A percentile compares a stretch with the other conserved stretches of the same genome.
Evolutionary conservation across 306 rosid species (phyloP).

Genomic region (Cicer pinnatifidum): DNA sequence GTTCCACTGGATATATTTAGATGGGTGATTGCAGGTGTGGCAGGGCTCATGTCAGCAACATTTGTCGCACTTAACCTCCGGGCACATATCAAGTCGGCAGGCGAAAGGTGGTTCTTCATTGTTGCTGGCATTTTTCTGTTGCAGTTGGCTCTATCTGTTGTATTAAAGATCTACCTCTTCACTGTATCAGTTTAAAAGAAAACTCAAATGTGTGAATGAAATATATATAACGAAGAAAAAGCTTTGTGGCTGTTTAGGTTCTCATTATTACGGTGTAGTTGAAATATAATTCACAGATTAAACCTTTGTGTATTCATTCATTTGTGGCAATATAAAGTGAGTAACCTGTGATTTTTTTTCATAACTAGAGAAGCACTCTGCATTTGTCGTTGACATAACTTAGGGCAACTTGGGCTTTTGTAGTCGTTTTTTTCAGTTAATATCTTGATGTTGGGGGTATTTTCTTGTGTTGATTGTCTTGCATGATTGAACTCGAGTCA

Average conservation of each 20-base stretch:
- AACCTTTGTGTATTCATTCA: constrained; percentile 55
- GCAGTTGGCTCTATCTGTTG: constrained; percentile 89
- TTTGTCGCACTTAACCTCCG: constrained; percentile 91
- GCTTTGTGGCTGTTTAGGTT: constrained; percentile 46
- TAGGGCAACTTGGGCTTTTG: neutral
- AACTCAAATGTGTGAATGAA: constrained; percentile 43
- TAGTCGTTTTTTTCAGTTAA: neutral
- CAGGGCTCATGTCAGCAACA: constrained; percentile 91
- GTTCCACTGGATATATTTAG: constrained; percentile 80
- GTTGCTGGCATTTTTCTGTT: constrained; percentile 88
- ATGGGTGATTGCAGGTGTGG: constrained; percentile 87
- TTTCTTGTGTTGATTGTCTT: neutral
- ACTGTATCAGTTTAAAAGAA: constrained; percentile 68
- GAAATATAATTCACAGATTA: constrained; percentile 46
- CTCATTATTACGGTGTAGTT: constrained; percentile 41
- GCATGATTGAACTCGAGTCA: neutral
- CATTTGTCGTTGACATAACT: constrained; percentile 14
- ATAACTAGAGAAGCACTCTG: neutral
- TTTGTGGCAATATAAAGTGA: constrained; percentile 46
- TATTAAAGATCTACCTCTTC: constrained; percentile 78
- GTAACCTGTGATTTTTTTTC: constrained; percentile 42
- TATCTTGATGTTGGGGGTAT: neutral
- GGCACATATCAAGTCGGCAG: constrained; percentile 87
- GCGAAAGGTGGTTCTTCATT: constrained; percentile 90
- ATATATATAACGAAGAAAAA: constrained; percentile 51